Evolutionary conservation across 805 yeast species (phyloP).

Genomic region (Starmerella sp.): DNA sequence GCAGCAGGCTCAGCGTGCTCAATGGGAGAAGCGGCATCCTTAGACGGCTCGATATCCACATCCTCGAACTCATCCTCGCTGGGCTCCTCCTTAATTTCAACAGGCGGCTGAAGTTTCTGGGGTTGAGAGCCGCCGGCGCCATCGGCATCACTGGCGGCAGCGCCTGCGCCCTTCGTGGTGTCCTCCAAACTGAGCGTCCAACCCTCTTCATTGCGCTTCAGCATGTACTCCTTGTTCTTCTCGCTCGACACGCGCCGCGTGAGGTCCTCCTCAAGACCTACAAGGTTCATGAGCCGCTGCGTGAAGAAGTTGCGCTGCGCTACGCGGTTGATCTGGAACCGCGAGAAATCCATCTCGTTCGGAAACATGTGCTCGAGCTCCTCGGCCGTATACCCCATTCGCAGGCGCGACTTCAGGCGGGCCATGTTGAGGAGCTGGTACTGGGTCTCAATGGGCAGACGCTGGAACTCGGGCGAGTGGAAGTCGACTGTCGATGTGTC

Average conservation of each 20-base stretch:
- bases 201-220: slow-evolving; percentile 68
- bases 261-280: slow-evolving; percentile 54
- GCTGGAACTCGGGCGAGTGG: slow-evolving; percentile 60
- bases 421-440: slow-evolving; percentile 79
- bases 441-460: slow-evolving; percentile 73
- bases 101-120: too few relatives aligned
- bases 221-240: slow-evolving; percentile 58
- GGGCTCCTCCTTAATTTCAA: not conserved
- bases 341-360: slow-evolving; percentile 76
- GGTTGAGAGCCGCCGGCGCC: too few relatives aligned
- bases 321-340: slow-evolving; percentile 86
- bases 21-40: not conserved
- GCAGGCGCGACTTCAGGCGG: slow-evolving; percentile 69
- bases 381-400: slow-evolving; percentile 92
- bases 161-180: slow-evolving; percentile 32
- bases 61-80: slow-evolving; percentile 56
- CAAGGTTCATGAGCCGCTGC: slow-evolving; percentile 69
- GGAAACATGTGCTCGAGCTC: slow-evolving; percentile 77
- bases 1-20: slow-evolving; percentile 5
- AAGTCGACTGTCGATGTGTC: slow-evolving; percentile 57
- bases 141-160: too few relatives aligned
- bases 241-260: slow-evolving; percentile 70
- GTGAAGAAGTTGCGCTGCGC: slow-evolving; percentile 84
- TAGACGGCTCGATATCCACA: slow-evolving; percentile 34
- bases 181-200: slow-evolving; percentile 60